phyloP scores from a whole-genome alignment of 192 early-diverging fungal genomes.

The Entomortierella parvispora region DNA sequence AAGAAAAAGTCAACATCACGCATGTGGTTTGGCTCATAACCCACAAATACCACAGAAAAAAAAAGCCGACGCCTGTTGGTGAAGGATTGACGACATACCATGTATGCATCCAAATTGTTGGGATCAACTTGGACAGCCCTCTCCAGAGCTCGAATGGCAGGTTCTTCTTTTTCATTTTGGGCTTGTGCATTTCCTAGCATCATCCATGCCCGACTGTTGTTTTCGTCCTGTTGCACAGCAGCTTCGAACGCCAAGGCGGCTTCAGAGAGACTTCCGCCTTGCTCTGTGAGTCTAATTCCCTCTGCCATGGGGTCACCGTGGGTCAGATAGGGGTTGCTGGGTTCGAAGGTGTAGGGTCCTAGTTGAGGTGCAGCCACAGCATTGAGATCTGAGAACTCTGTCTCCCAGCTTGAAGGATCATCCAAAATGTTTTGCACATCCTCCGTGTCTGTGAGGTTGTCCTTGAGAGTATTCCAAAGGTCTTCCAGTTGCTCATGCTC shows the following conservation, averaged over 20 bases:
- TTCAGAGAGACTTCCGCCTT: slow-evolving; percentile 79
- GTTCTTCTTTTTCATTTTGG: slow-evolving; percentile 97
- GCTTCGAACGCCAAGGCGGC: slow-evolving; percentile 94
- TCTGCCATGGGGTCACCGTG: slow-evolving; percentile 70
- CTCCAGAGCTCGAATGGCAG: slow-evolving; percentile 92
- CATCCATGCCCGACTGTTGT: slow-evolving; percentile 88
- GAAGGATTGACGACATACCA: too few species aligned
- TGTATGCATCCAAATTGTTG: slow-evolving; percentile 67
- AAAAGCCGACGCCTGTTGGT: too few species aligned
- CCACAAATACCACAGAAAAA: neutral
- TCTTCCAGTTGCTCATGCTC: slow-evolving; percentile 60
- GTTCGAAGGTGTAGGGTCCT: slow-evolving; percentile 86
- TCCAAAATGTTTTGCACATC: slow-evolving; percentile 49
- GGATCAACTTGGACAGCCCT: slow-evolving; percentile 85
- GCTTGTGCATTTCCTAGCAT: slow-evolving; percentile 93
- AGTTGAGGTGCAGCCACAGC: slow-evolving; percentile 71
- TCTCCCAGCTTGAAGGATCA: slow-evolving; percentile 36
- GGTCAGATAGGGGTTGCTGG: slow-evolving; percentile 76
- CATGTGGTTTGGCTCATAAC: neutral
- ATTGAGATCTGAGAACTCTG: slow-evolving; percentile 55
- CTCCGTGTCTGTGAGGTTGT: slow-evolving; percentile 40
- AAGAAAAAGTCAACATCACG: slow-evolving; percentile 13
- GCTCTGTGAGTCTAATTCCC: slow-evolving; percentile 61
- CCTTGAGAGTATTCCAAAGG: slow-evolving; percentile 61
- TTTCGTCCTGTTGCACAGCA: slow-evolving; percentile 79